Evolutionary conservation across 805 yeast species (phyloP).

Genomic region (Saccharomycopsis lassenensis): DNA sequence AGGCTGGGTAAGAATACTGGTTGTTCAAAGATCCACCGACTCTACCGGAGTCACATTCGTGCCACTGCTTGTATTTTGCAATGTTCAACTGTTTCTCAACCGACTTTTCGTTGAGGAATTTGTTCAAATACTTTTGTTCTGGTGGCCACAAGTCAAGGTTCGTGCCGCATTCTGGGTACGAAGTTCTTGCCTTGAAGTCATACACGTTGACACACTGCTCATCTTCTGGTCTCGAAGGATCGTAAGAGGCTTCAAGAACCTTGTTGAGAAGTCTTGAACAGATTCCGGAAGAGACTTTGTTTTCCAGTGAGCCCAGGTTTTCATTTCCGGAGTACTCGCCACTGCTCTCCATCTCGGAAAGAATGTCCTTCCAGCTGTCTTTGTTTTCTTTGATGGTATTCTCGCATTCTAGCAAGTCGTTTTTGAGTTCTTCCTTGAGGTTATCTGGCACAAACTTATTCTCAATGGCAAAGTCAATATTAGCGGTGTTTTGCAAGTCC

Average conservation of each 20-base stretch:
- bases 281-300: constrained; percentile 24
- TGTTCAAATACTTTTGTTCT: constrained; percentile 36
- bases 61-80: constrained; percentile 35
- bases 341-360: constrained; percentile 9
- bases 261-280: constrained; percentile 35
- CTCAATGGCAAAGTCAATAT: constrained; percentile 57
- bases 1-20: constrained; percentile 35
- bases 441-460: constrained; percentile 40
- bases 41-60: constrained; percentile 41
- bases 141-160: constrained; percentile 87
- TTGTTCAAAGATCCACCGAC: constrained; percentile 38
- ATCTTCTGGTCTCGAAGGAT: constrained; percentile 20
- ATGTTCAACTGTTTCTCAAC: constrained; percentile 44
- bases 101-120: constrained; percentile 35
- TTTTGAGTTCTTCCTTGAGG: constrained; percentile 38
- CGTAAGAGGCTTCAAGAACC: constrained; percentile 18
- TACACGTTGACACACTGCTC: constrained; percentile 72
- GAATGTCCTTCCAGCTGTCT: constrained; percentile 1
- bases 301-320: constrained; percentile 5
- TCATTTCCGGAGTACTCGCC: constrained; percentile 9
- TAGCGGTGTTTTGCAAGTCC: constrained; percentile 45
- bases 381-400: background rate
- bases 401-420: constrained; percentile 38
- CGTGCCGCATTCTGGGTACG: constrained; percentile 80
- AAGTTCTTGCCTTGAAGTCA: constrained; percentile 59